Evolutionary conservation across 1,139 yeast species (phyloP).

Genomic region (Yamadazyma membranifaciens): DNA sequence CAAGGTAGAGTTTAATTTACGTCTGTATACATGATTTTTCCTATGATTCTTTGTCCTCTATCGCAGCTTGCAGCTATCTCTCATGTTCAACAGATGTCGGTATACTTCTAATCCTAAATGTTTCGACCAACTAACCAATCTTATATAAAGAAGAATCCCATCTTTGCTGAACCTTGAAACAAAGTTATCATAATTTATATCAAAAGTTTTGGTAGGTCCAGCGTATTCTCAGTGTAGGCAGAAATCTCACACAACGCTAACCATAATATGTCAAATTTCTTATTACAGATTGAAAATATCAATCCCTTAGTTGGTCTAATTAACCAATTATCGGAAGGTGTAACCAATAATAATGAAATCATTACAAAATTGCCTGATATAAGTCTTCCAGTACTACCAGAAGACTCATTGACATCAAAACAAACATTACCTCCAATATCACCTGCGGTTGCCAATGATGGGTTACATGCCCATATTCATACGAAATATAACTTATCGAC

Average conservation of each 20-base stretch:
- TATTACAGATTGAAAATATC: slow-evolving; percentile 39
- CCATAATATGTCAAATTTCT: slow-evolving; percentile 13
- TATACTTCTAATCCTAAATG: no score
- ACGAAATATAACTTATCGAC: slow-evolving; percentile 15
- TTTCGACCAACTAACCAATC: no score
- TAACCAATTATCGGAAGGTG: slow-evolving; percentile 20
- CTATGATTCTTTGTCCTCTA: no score
- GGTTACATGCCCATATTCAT: slow-evolving; percentile 17
- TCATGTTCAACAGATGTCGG: no score
- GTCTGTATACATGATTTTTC: no score
- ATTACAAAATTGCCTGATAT: background rate
- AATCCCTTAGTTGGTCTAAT: slow-evolving; percentile 29
- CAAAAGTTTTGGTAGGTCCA: no score
- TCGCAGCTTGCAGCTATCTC: no score
- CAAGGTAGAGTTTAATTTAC: slow-evolving; percentile 10
- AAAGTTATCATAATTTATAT: no score
- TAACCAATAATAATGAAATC: slow-evolving; percentile 25
- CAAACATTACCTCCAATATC: background rate
- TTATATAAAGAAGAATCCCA: no score
- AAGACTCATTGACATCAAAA: background rate
- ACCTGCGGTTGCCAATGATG: slow-evolving; percentile 11
- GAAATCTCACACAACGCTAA: background rate
- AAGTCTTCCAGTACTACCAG: background rate
- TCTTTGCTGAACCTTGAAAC: no score
- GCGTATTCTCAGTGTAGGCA: background rate